Percentiles rank a stretch among this genome's conserved stretches.
Conservation (phyloP, 768 basidiomycete species). For the Tephrocybe sp. region DNA sequence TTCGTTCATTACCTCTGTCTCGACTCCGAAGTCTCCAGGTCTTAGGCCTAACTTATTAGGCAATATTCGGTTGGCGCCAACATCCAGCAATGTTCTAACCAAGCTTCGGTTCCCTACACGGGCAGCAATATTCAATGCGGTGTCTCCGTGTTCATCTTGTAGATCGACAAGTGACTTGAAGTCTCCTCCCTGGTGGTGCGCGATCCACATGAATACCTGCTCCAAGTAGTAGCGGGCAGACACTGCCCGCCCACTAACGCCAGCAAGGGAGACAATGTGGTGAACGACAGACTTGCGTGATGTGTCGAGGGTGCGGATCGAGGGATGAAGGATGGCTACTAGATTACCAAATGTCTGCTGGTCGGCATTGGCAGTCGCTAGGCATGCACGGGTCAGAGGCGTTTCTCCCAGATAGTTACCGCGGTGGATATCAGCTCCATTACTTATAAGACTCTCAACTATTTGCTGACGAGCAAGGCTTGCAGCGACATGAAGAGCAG, state of each 20-base stretch:
- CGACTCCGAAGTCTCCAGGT: constrained; percentile 93
- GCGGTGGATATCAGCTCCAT: constrained; percentile 84
- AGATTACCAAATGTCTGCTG: constrained; percentile 69
- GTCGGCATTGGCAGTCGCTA: constrained; percentile 85
- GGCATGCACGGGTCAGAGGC: constrained; percentile 85
- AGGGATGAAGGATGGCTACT: constrained; percentile 60
- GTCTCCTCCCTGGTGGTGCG: constrained; percentile 69
- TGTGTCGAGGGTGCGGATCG: constrained; percentile 87
- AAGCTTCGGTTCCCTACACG: constrained; percentile 87
- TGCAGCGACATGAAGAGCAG: constrained; percentile 89
- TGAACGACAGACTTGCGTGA: constrained; percentile 85
- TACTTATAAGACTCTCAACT: constrained; percentile 65
- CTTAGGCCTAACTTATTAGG: constrained; percentile 92
- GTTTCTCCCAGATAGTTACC: constrained; percentile 96
- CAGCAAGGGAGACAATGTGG: constrained; percentile 87
- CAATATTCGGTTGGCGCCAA: constrained; percentile 85
- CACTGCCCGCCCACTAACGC: constrained; percentile 82
- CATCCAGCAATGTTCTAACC: constrained; percentile 84
- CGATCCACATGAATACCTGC: constrained; percentile 84
- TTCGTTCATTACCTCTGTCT: constrained; percentile 66
- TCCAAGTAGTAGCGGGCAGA: constrained; percentile 91
- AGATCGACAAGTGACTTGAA: constrained; percentile 83
- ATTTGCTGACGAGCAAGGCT: constrained; percentile 72
- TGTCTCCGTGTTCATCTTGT: constrained; percentile 94
- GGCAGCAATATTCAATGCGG: constrained; percentile 92